Percentiles rank a stretch among this genome's conserved stretches.
Conservation (phyloP, 2,329 filamentous ascomycete genomes). For the Alternaria arbusti region DNA sequence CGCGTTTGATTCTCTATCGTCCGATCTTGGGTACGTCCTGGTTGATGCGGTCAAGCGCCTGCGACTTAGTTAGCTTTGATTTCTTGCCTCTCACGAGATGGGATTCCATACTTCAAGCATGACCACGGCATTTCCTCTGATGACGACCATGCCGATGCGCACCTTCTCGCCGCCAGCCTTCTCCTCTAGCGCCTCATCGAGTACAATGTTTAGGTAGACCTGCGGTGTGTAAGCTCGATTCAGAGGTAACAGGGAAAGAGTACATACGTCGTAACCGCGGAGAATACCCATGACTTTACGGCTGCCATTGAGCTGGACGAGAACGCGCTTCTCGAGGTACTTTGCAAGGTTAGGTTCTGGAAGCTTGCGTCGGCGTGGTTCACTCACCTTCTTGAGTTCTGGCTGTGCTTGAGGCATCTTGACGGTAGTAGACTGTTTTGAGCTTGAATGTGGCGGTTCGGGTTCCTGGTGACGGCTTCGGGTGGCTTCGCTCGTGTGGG, state of each 20-base stretch:
- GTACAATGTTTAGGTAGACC: slow-evolving; percentile 98
- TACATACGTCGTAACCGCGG: slow-evolving; percentile 89
- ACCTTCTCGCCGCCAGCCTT: slow-evolving; percentile 90
- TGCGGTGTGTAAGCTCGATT: slow-evolving; percentile 46
- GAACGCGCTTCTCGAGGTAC: slow-evolving; percentile 99
- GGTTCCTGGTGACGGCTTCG: neutral
- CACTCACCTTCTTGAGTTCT: slow-evolving; percentile 91
- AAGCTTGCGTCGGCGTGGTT: neutral
- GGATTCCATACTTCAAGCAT: slow-evolving; percentile 76
- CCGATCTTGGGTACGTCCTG: slow-evolving; percentile 43
- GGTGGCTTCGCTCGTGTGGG: slow-evolving; percentile 5
- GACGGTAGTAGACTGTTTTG: slow-evolving; percentile 23
- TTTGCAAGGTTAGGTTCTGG: slow-evolving; percentile 51
- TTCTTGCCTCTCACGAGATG: neutral
- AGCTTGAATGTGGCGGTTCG: neutral
- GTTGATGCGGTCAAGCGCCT: slow-evolving; percentile 48
- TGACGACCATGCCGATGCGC: slow-evolving; percentile 91
- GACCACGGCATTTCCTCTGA: slow-evolving; percentile 96
- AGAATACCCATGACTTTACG: slow-evolving; percentile 95
- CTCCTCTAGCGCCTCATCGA: slow-evolving; percentile 96
- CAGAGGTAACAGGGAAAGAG: neutral
- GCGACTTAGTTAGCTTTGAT: slow-evolving; percentile 12
- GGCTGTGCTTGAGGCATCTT: slow-evolving; percentile 98
- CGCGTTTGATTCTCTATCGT: slow-evolving; percentile 23
- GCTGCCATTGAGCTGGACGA: slow-evolving; percentile 96